A percentile compares a stretch with the other conserved stretches of the same genome.
These are phyloP conservation scores for Tetracladium setigerum DNA, from an alignment of 495 filamentous ascomycete species.

Conservation along the genomic window DNA sequence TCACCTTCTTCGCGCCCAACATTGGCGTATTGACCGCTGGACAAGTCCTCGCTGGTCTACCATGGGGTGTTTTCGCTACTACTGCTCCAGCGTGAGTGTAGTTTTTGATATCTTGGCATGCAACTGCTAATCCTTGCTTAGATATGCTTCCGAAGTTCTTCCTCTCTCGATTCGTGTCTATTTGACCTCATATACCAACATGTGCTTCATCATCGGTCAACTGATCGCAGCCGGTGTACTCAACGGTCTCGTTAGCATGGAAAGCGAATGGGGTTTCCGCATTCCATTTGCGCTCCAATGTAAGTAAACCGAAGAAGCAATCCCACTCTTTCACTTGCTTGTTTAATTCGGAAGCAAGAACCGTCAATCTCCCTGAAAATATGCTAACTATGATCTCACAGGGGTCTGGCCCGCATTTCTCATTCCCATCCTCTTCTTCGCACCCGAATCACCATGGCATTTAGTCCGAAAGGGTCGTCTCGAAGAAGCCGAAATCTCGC, in stretches of 20 bases:
- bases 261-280: slow-evolving; percentile 42
- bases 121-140: slow-evolving; percentile 55
- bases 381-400: slow-evolving; percentile 48
- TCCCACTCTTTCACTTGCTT: too few relatives aligned
- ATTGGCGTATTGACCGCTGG: slow-evolving; percentile 35
- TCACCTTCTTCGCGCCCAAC: slow-evolving; percentile 44
- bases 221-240: slow-evolving; percentile 52
- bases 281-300: slow-evolving; percentile 51
- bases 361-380: slow-evolving; percentile 35
- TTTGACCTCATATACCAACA: slow-evolving; percentile 32
- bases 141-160: slow-evolving; percentile 29
- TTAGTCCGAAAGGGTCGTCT: slow-evolving; percentile 48
- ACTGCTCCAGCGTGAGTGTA: neutral
- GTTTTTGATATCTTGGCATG: slow-evolving; percentile 53
- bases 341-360: too few relatives aligned
- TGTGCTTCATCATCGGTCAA: slow-evolving; percentile 59
- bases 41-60: slow-evolving; percentile 42
- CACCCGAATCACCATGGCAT: slow-evolving; percentile 44
- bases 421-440: slow-evolving; percentile 31
- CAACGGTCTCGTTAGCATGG: slow-evolving; percentile 25
- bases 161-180: slow-evolving; percentile 9
- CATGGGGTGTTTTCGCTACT: slow-evolving; percentile 60
- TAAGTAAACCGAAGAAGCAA: too few relatives aligned
- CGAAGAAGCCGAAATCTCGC: slow-evolving; percentile 38
- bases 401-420: slow-evolving; percentile 45